These are phyloP conservation scores for Dittrichia graveolens DNA, from an alignment of 129 eudicot genomes.

Conservation along the genomic window DNA sequence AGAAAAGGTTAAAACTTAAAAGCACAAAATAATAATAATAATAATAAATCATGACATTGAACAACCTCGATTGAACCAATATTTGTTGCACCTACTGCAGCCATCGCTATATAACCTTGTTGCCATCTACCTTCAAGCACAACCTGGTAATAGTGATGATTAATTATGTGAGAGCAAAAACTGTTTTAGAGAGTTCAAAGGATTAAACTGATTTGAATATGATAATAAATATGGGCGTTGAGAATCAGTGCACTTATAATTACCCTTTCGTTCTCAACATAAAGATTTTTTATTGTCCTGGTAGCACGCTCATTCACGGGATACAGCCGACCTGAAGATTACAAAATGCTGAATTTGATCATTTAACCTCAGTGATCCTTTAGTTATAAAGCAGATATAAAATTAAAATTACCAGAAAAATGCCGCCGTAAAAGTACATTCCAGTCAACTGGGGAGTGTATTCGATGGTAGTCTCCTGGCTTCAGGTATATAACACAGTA, in stretches of 20 bases:
- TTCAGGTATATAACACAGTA: slow-evolving; percentile 92
- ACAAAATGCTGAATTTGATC: too few species aligned
- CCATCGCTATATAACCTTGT: slow-evolving; percentile 95
- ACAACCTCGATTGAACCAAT: slow-evolving; percentile 92
- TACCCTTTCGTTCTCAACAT: slow-evolving; percentile 98
- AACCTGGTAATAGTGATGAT: slow-evolving; percentile 53
- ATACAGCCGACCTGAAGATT: slow-evolving; percentile 72
- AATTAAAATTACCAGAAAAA: slow-evolving; percentile 64
- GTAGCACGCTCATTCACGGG: slow-evolving; percentile 95
- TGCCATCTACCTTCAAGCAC: slow-evolving; percentile 94
- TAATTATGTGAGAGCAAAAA: slow-evolving; percentile 13
- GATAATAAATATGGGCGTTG: background rate
- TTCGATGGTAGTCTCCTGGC: slow-evolving; percentile 96
- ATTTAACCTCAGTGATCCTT: background rate
- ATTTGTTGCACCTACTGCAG: slow-evolving; percentile 96
- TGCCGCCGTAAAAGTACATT: slow-evolving; percentile 78
- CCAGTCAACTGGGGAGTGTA: slow-evolving; percentile 98
- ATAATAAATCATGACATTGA: background rate
- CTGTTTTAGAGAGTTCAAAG: background rate
- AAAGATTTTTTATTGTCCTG: slow-evolving; percentile 84
- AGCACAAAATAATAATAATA: too few species aligned
- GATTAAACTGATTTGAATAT: slow-evolving; percentile 9
- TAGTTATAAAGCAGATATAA: slow-evolving; percentile 10
- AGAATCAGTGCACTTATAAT: slow-evolving; percentile 9
- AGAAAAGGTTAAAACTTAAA: too few species aligned